phyloP scores from a whole-genome alignment of 2,329 filamentous ascomycete genomes.

The Scolecobasidium constrictum region DNA sequence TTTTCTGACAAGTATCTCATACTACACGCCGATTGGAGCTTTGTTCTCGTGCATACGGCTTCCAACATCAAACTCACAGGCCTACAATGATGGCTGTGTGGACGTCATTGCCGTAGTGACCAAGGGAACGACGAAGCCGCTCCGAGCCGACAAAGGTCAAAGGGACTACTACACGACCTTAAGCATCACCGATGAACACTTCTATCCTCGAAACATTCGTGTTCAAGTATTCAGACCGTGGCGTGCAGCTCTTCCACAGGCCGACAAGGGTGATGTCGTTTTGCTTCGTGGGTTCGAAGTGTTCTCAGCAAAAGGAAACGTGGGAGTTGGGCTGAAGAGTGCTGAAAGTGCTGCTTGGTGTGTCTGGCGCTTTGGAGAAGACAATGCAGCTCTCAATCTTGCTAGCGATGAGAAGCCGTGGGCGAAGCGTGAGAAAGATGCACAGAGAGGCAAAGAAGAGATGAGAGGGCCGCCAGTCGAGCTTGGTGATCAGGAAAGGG shows the following conservation, averaged over 20 bases:
- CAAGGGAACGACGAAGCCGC: slow-evolving; percentile 19
- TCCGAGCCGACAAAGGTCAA: slow-evolving; percentile 29
- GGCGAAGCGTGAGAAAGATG: slow-evolving; percentile 14
- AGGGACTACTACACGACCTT: slow-evolving; percentile 33
- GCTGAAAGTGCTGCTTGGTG: slow-evolving; percentile 35
- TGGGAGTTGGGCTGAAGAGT: slow-evolving; percentile 25
- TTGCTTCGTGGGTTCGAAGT: slow-evolving; percentile 32
- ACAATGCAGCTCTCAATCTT: slow-evolving; percentile 16
- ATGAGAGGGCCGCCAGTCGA: slow-evolving; percentile 35
- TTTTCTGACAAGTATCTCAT: slow-evolving; percentile 28
- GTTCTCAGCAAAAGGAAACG: slow-evolving; percentile 24
- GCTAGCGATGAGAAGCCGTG: slow-evolving; percentile 16
- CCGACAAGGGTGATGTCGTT: slow-evolving; percentile 31
- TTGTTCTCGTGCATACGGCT: slow-evolving; percentile 30
- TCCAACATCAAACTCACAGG: slow-evolving; percentile 20
- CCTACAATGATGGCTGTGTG: slow-evolving; percentile 22
- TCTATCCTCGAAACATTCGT: slow-evolving; percentile 15
- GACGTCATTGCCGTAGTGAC: slow-evolving; percentile 36
- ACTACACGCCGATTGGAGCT: slow-evolving; percentile 33
- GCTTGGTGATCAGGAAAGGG: slow-evolving; percentile 33
- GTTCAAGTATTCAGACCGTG: slow-evolving; percentile 35
- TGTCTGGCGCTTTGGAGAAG: slow-evolving; percentile 24
- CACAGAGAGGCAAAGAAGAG: slow-evolving; percentile 25
- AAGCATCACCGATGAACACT: slow-evolving; percentile 27
- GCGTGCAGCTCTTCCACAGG: slow-evolving; percentile 28